Conservation (phyloP, 73 alveolate genomes). For the Paramecium caudatum region DNA sequence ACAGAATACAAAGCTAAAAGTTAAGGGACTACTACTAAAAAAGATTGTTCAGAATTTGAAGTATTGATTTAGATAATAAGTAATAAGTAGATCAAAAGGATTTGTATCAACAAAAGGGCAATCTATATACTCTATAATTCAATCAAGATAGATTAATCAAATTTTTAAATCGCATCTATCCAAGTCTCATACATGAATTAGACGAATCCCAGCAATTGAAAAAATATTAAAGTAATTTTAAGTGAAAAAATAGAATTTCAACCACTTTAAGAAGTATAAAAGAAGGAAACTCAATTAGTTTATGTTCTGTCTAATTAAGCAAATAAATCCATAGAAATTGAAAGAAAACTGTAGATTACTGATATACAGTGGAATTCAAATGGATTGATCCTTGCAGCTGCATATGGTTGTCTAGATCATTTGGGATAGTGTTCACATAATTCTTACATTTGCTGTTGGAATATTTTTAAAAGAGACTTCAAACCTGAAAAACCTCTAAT, state of each 20-base stretch:
- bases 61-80: slow-evolving; percentile 20
- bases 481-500: slow-evolving; percentile 79
- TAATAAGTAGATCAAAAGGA: background rate
- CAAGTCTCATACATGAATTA: slow-evolving; percentile 31
- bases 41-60: slow-evolving; percentile 7
- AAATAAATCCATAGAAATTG: slow-evolving; percentile 36
- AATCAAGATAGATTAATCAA: background rate
- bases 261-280: slow-evolving; percentile 28
- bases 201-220: slow-evolving; percentile 58
- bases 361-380: slow-evolving; percentile 87
- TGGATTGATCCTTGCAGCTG: slow-evolving; percentile 89
- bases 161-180: background rate
- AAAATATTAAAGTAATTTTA: slow-evolving; percentile 21
- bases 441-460: slow-evolving; percentile 85
- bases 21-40: slow-evolving; percentile 16
- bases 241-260: background rate
- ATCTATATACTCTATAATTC: background rate
- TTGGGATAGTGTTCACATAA: slow-evolving; percentile 81
- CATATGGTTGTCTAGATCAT: slow-evolving; percentile 85
- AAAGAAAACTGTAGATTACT: slow-evolving; percentile 77
- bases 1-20: slow-evolving; percentile 1
- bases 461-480: slow-evolving; percentile 84
- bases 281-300: background rate
- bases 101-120: background rate
- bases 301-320: background rate